A percentile compares a stretch with the other conserved stretches of the same genome.
These are phyloP conservation scores for Curvularia lunata DNA, from an alignment of 2,329 filamentous ascomycete species.

Conservation along the genomic window DNA sequence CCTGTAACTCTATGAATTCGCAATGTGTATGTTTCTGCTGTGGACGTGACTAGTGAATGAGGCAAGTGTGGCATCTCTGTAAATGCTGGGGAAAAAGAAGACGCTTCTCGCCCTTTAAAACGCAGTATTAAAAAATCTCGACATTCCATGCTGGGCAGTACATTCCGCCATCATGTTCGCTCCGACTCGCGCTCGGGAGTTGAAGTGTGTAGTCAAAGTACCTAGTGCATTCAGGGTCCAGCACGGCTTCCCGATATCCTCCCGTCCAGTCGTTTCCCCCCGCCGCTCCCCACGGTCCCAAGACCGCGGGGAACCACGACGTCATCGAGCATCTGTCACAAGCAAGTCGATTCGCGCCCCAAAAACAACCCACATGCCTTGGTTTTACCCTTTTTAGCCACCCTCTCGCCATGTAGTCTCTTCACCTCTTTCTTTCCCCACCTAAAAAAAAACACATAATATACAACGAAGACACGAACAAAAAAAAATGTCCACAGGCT, in stretches of 20 bases:
- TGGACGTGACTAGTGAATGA: neutral
- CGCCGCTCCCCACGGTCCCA: neutral
- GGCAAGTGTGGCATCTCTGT: neutral
- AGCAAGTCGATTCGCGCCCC: slow-evolving; percentile 9
- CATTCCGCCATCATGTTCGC: neutral
- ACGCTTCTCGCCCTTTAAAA: neutral
- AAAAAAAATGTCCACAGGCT: slow-evolving; percentile 42
- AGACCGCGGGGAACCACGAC: slow-evolving; percentile 15
- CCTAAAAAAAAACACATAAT: too few species aligned
- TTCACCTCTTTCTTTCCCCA: neutral
- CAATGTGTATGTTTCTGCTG: neutral
- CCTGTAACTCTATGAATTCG: neutral
- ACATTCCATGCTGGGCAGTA: neutral
- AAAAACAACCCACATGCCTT: neutral
- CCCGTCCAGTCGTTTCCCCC: slow-evolving; percentile 10
- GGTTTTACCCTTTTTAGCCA: neutral
- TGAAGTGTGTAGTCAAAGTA: neutral
- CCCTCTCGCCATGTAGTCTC: slow-evolving; percentile 9
- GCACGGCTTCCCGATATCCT: slow-evolving; percentile 3
- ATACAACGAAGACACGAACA: neutral
- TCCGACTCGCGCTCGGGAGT: neutral
- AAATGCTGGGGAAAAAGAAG: neutral
- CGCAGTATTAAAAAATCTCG: too few species aligned
- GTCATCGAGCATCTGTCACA: slow-evolving; percentile 25
- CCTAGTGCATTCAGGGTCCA: neutral